Evolutionary conservation across 805 yeast genomes (phyloP).

Genomic region (Blastobotrys robertii): DNA sequence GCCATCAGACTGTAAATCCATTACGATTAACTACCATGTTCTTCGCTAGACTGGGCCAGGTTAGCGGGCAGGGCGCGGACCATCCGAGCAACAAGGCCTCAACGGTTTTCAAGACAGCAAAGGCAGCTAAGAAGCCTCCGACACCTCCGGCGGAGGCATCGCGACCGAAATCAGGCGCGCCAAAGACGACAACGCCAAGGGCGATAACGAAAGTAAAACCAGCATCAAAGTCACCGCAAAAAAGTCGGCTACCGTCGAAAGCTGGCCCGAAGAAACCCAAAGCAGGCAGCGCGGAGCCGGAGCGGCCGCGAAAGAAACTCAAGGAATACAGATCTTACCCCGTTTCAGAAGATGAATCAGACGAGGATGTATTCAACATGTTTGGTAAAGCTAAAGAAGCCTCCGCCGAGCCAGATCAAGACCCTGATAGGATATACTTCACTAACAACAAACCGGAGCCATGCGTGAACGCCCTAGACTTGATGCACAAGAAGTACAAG

Average conservation of each 20-base stretch:
- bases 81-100: slow-evolving; percentile 2
- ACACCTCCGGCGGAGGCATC: background rate
- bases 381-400: background rate
- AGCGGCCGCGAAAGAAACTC: no score
- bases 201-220: background rate
- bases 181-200: background rate
- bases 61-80: slow-evolving; percentile 1
- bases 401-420: background rate
- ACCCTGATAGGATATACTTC: background rate
- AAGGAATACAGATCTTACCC: no score
- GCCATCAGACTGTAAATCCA: no score
- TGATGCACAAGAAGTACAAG: background rate
- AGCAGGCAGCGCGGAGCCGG: no score
- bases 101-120: background rate
- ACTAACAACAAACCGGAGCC: background rate
- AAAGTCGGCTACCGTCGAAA: no score
- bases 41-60: slow-evolving; percentile 9
- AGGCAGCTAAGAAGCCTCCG: no score
- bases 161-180: background rate
- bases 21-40: no score
- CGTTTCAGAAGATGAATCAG: no score
- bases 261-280: no score
- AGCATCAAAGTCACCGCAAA: background rate
- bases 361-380: no score
- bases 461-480: background rate